A percentile compares a stretch with the other conserved stretches of the same genome.
Conservation (phyloP, 371 early-diverging fungal species). For the Coemansia sp. region DNA sequence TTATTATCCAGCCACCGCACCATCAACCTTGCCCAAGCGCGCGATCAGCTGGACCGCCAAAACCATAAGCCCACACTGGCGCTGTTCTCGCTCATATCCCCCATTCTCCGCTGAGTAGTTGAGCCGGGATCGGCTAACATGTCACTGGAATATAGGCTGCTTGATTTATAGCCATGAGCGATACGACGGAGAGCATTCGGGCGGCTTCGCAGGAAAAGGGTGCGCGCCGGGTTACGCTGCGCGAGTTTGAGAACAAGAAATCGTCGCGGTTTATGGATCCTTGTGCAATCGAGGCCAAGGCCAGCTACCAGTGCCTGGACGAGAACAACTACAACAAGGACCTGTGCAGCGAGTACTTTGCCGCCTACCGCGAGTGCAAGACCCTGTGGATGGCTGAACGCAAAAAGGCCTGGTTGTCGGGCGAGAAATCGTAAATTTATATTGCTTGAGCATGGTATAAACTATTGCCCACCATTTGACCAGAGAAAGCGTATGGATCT, state of each 20-base stretch:
- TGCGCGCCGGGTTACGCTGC: constrained; percentile 37
- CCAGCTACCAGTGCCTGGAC: constrained; percentile 48
- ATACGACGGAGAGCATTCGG: constrained; percentile 25
- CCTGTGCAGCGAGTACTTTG: constrained; percentile 41
- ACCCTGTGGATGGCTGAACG: constrained; percentile 42
- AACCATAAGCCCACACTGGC: too few species aligned
- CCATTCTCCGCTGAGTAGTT: too few species aligned
- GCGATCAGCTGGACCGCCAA: too few species aligned
- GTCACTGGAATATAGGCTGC: too few species aligned
- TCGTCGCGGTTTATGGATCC: constrained; percentile 50
- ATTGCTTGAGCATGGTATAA: too few species aligned
- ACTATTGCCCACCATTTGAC: too few species aligned
- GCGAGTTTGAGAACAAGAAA: constrained; percentile 47
- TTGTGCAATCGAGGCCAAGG: constrained; percentile 49
- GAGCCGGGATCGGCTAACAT: too few species aligned
- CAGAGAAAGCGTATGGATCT: background rate
- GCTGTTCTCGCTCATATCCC: too few species aligned
- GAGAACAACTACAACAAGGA: constrained; percentile 45
- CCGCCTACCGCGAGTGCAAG: constrained; percentile 50
- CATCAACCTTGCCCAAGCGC: too few species aligned
- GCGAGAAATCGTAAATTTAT: too few species aligned
- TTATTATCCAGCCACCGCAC: too few species aligned
- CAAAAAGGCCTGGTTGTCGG: background rate
- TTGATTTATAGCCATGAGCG: background rate
- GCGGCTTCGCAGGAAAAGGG: constrained; percentile 19